Evolutionary conservation across 1,139 yeast genomes (phyloP), one percentile per base, ranked within the genome.

Genomic region (Sugiyamaella neomexicana): DNA sequence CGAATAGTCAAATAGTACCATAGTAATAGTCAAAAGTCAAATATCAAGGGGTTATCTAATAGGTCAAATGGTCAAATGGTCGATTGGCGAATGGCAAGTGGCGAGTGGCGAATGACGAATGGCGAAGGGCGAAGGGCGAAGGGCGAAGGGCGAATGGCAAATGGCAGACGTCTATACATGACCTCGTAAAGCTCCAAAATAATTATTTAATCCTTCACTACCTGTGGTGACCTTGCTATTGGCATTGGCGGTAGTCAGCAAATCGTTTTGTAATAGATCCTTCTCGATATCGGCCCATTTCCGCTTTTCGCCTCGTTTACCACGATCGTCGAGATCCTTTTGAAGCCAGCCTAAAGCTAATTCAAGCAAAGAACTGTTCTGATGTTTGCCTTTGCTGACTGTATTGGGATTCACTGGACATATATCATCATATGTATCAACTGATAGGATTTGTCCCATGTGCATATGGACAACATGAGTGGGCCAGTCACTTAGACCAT

Each of bases 401-500:
- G 39, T n/a, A 12, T 34, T 10, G 4, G 4, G 2, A 31, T 49
- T 39, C 5, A 31, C 37, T 1, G 27, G 25, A 20, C 45, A 40
- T 9, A 58, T 53, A 9, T 54, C 52, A n/a, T 55, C 47, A 46
- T 58, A 59, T 12, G 55, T 48, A 23, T 59, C 58, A 8, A 60
- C 58, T 6, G 62, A 59, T 23, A 67, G 62, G 53, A 75, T 78
- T 67, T 61, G 72, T 44, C 98, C 98, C 53, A 82, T 79, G 62
- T 81, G 82, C 64, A 93, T 75, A 70, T 93, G 98, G n/a, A 86
- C 77, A 10, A 93, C 76, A 53, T 85, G 77, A 50, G 95, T 88
- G 46, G 97, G 95, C 97, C 98, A 93, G 46, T 75, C 73, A 15
- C 89, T 89, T 58, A 93, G 78, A 0, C 99, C 99, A 66, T 93